Base-by-base conservation (phyloP, 306 rosid genomes). In the Aeschynomene evenia region DNA sequence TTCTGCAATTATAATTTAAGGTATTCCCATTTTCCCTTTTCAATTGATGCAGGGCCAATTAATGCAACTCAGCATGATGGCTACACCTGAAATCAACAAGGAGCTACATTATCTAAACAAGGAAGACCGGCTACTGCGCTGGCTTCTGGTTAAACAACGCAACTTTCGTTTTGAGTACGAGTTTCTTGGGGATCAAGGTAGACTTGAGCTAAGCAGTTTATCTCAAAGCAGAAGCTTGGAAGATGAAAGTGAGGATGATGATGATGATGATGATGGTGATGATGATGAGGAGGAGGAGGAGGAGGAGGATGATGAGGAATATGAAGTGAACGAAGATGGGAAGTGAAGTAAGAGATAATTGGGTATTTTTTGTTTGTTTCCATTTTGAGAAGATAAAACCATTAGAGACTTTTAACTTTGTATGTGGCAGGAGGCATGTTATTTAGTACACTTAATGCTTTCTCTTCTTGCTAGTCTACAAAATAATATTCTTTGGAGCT, bases 61-160 rank as follows among this genome's bases (percentile, higher is more conserved):
- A 82, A 84, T 88, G 98, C 98, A 94, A 82, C 83, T 90, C 86
- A 90, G 94, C 31, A 86, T 93, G 96, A 93, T 93, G 98, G 90
- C 98, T 65, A 83, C 90, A 3, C 97, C 97, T 7, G 83, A 80
- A 83, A 83, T 90, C 72, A 93, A 93, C 89, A 86, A 88, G 75
- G 98, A 93, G 87, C 82, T 93, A 63, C 97, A 84, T 65, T 94
- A 94, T 88, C 81, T 94, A 67, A 90, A 88, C 88, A 90, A 90
- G 85, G 98, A 94, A 80, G 98, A 94, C 65, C 77, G 90, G 6
- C 74, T 90, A 31, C 76, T 90, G 68, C 96, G 95, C 28, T 84
- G 92, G 92, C 87, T 89, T 73, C 70, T 86, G 46, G 88, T 84
- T 74, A 89, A 82, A 74, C 88, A 86, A 49, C 85, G 87, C 9